Base-by-base conservation (phyloP, 768 basidiomycete species). In the Tephrocybe sp. region DNA sequence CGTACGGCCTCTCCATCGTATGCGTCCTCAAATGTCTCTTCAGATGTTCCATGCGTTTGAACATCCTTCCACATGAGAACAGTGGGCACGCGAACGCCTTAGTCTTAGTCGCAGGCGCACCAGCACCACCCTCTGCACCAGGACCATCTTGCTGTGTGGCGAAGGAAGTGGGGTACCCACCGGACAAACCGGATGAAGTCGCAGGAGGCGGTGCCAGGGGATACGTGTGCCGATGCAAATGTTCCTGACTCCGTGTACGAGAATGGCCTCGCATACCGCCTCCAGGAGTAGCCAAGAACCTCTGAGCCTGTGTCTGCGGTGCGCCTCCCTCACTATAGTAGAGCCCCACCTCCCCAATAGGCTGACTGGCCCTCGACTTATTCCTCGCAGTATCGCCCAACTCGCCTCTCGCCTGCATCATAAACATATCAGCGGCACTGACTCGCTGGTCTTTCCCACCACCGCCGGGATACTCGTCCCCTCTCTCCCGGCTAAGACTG, bases 21-120 rank as follows among this genome's bases (percentile, higher is more conserved):
- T 95, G 93, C 8, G 91, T 92, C 50, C 91, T 78, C 24, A 93
- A 68, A 65, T 95, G 93, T 37, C 92, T 71, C 68, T 90, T 89
- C 57, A 94, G 77, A 62, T 95, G 92, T 62, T 95, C 93, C 79
- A 88, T 85, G 10, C 93, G 82, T 75, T 92, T 94, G 80, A 94
- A 95, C 57, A 87, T 70, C 54, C 88, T 74, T 3, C 88, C 83
- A 61, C 93, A 97, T 12, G 88, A 88, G 64, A 80, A 84, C 1
- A 92, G 75, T 16, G 91, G 91, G 67, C 93, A 95, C 42, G 84
- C 78, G 61, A 84, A 94, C 3, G 82, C 83, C 61, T 84, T 85
- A 25, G 75, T 74, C 57, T 75, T 78, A 27, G 72, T 65, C 31
- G 69, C 66, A 3, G 58, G 59, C 22, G 62, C 53, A 16, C 68